Evolutionary conservation across 2,329 filamentous ascomycete species (phyloP).

Genomic region (Penicillium sp.): DNA sequence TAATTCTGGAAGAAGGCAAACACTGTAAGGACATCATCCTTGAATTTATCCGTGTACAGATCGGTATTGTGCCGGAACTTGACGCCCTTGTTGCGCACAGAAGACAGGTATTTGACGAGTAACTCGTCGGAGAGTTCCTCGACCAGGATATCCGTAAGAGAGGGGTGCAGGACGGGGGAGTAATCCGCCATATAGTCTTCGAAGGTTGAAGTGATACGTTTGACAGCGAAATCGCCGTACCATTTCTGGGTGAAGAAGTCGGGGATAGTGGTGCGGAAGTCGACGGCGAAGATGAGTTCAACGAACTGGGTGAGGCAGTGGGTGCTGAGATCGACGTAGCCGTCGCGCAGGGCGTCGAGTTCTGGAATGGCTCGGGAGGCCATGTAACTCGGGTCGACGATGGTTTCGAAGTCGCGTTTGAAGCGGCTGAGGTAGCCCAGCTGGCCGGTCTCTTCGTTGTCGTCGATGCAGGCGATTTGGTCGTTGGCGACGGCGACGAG

Average conservation of each 20-base stretch:
- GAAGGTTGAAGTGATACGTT: slow-evolving; percentile 87
- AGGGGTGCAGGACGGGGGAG: slow-evolving; percentile 70
- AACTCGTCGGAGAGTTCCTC: slow-evolving; percentile 90
- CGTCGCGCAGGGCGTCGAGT: slow-evolving; percentile 67
- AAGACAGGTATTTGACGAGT: slow-evolving; percentile 71
- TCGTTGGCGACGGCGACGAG: slow-evolving; percentile 94
- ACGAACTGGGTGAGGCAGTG: slow-evolving; percentile 86
- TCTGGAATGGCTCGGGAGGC: slow-evolving; percentile 62
- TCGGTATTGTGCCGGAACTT: slow-evolving; percentile 73
- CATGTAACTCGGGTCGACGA: slow-evolving; percentile 72
- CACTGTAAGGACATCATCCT: slow-evolving; percentile 79
- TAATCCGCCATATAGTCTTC: slow-evolving; percentile 92
- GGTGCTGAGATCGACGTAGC: slow-evolving; percentile 89
- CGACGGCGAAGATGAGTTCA: slow-evolving; percentile 75
- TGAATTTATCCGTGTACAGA: slow-evolving; percentile 84
- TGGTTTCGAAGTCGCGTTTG: slow-evolving; percentile 68
- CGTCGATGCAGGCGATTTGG: slow-evolving; percentile 96
- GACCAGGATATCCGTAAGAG: slow-evolving; percentile 79
- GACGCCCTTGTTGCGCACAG: slow-evolving; percentile 79
- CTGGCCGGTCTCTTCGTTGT: slow-evolving; percentile 64
- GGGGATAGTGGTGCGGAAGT: slow-evolving; percentile 72
- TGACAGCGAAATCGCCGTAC: slow-evolving; percentile 81
- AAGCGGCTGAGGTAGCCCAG: slow-evolving; percentile 79
- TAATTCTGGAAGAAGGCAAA: slow-evolving; percentile 78
- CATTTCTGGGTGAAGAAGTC: slow-evolving; percentile 87